Evolutionary conservation across 2,329 filamentous ascomycete species (phyloP), one percentile per base, ranked within the genome.

Genomic region (Penicillium corylophilum): DNA sequence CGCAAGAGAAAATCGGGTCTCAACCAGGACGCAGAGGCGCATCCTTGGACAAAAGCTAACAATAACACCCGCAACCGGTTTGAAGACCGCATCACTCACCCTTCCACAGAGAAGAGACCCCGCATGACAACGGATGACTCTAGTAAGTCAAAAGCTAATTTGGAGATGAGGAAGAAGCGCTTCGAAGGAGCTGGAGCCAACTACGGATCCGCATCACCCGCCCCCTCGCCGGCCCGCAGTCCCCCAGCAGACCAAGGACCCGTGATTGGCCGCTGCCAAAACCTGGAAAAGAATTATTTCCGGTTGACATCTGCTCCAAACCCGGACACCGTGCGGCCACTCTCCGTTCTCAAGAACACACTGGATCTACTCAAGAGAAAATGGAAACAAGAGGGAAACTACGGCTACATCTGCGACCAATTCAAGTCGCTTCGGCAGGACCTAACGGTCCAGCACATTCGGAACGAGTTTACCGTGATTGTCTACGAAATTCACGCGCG

Each of bases 401-500:
- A 99, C 74, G 86, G 85, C 62, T 99, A 96, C 75, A 95, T 96
- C 59, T 97, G 94, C 82, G 92, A 99, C 71, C 94, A 99, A 80
- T 95, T 99, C 81, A 99, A 99, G 74, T 96, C 94, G 15, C 82
- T 99, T 71, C 90, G 94, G 55, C 94, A 99, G 80, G 94, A 99
- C 78, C 82, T 99, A 71, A 99, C 94, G 35, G 94, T 99, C 49
- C 94, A 99, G 75, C 93, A 90, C 68, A 91, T 99, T 77, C 92
- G 90, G 76, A 96, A 91, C 74, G 89, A 95, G 47, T 97, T 99
- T 71, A 97, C 94, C 23, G 92, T 97, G 59, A 88, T 83, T 57
- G 94, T 96, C 43, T 99, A 99, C 75, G 94, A 99, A 77, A 95
- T 93, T 56, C 94, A 99, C 76, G 94, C 93, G 59, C 87, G 94